Evolutionary conservation across 2,329 filamentous ascomycete species (phyloP).

Genomic region (Zopfia rhizophila): DNA sequence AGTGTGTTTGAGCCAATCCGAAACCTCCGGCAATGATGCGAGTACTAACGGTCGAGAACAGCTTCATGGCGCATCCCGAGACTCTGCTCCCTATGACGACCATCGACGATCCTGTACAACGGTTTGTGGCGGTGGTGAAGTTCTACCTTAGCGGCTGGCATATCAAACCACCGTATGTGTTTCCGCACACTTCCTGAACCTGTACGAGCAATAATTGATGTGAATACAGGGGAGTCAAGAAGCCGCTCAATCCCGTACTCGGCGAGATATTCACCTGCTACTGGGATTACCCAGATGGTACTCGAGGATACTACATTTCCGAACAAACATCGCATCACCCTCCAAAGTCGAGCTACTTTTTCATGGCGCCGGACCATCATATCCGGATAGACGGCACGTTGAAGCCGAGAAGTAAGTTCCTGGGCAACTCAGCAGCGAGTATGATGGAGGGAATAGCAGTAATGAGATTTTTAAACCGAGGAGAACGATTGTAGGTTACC

Average conservation of each 20-base stretch:
- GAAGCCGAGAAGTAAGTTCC: conserved; percentile 92
- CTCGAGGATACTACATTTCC: conserved; percentile 91
- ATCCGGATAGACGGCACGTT: conserved; percentile 96
- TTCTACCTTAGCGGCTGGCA: conserved; percentile 99
- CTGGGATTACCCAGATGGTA: conserved; percentile 89
- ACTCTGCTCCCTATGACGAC: conserved; percentile 87
- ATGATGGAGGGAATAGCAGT: conserved; percentile 98
- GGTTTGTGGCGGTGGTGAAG: conserved; percentile 95
- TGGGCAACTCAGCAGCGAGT: conserved; percentile 97
- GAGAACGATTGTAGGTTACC: conserved; percentile 83
- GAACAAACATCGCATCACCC: conserved; percentile 99
- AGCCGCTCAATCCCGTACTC: conserved; percentile 94
- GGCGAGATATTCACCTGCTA: conserved; percentile 95
- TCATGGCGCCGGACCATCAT: conserved; percentile 92
- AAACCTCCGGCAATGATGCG: neutral
- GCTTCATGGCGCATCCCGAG: conserved; percentile 99
- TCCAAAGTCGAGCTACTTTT: conserved; percentile 99
- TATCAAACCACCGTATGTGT: conserved; percentile 89
- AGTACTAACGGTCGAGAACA: conserved; percentile 53
- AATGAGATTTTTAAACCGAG: conserved; percentile 82
- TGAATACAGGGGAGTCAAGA: conserved; percentile 85
- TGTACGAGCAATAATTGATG: conserved; percentile 39
- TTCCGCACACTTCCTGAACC: neutral
- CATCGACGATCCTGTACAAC: conserved; percentile 86
- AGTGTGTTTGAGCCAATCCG: conserved; percentile 67